phyloP scores from a whole-genome alignment of 176 grass and related monocot genomes.

The Oryza glaberrima region DNA sequence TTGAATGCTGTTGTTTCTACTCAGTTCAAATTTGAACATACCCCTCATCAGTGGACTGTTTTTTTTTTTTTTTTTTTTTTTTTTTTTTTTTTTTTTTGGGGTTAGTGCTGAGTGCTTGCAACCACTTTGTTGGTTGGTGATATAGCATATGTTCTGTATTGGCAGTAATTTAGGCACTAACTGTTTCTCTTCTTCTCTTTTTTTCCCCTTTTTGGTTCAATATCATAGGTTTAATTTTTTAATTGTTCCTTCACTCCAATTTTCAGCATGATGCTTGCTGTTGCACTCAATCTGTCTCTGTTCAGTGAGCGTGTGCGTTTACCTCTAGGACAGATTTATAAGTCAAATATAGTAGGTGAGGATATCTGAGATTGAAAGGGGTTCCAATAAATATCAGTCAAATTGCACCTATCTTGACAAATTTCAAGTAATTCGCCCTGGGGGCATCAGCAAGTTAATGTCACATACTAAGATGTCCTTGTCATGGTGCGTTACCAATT shows the following conservation, averaged over 20 bases:
- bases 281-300: neutral
- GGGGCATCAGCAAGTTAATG: slow-evolving; percentile 26
- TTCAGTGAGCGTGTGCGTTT: neutral
- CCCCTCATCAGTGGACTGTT: neutral
- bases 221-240: neutral
- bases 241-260: neutral
- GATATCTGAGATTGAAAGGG: neutral
- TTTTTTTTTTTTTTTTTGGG: neutral
- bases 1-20: neutral
- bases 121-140: neutral
- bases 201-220: neutral
- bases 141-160: neutral
- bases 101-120: slow-evolving; percentile 13
- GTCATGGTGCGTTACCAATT: slow-evolving; percentile 20
- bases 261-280: slow-evolving; percentile 1
- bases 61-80: neutral
- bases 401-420: neutral
- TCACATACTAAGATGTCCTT: neutral
- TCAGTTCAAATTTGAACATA: neutral
- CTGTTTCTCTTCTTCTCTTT: neutral
- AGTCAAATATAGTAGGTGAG: neutral
- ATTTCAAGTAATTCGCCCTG: neutral
- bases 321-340: slow-evolving; percentile 5
- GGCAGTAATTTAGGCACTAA: neutral
- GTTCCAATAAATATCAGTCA: neutral